Percentiles rank a stretch among this genome's conserved stretches.
Evolutionary conservation across 768 basidiomycete species (phyloP).

Genomic region (Mrakia frigida): DNA sequence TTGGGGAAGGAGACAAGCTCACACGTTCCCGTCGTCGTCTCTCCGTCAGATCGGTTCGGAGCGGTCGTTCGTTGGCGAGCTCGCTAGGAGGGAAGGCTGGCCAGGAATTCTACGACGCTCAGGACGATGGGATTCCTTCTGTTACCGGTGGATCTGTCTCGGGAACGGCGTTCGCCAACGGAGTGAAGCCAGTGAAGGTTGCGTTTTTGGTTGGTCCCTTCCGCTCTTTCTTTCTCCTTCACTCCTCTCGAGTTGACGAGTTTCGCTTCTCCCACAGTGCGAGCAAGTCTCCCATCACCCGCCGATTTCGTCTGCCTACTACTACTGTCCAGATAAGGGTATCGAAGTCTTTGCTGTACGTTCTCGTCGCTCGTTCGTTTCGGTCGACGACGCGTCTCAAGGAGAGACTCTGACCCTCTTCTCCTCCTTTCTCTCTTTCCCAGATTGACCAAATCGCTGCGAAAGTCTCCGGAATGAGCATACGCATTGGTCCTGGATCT

Average conservation of each 20-base stretch:
- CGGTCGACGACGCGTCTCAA: neutral
- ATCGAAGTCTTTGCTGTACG: slow-evolving; percentile 62
- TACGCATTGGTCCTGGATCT: slow-evolving; percentile 75
- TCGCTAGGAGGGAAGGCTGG: neutral
- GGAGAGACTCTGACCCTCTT: neutral
- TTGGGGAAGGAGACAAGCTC: neutral
- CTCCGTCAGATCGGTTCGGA: slow-evolving; percentile 15
- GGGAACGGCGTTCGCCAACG: neutral
- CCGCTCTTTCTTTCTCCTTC: neutral
- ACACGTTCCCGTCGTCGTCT: neutral
- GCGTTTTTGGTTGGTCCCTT: slow-evolving; percentile 54
- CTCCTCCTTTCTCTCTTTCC: neutral
- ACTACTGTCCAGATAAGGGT: slow-evolving; percentile 65
- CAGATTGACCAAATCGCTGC: slow-evolving; percentile 83
- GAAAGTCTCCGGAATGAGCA: slow-evolving; percentile 77
- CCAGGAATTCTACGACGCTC: slow-evolving; percentile 3
- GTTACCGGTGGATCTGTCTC: neutral
- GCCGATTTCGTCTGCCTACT: slow-evolving; percentile 81
- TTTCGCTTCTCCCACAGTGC: slow-evolving; percentile 49
- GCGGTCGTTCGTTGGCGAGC: neutral
- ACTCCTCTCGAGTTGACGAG: neutral
- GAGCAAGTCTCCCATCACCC: slow-evolving; percentile 98
- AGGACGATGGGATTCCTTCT: neutral
- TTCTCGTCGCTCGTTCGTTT: neutral
- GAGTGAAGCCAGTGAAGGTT: slow-evolving; percentile 52